Evolutionary conservation across 2,329 filamentous ascomycete genomes (phyloP).

Genomic region (Grosmannia huntii): DNA sequence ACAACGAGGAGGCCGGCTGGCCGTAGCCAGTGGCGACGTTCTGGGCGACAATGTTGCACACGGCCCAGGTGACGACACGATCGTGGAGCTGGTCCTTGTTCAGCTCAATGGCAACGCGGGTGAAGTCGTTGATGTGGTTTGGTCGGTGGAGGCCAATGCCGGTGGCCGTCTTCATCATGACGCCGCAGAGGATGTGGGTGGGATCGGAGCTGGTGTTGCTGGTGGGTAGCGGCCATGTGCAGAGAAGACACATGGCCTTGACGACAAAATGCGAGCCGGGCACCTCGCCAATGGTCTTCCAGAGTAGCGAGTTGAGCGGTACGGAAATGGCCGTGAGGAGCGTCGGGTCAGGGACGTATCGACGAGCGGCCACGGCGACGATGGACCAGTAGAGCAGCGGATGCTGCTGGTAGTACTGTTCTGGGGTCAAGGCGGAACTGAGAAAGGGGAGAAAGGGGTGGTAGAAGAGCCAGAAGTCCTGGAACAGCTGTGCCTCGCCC

Average conservation of each 20-base stretch:
- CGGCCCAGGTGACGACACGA: slow-evolving; percentile 68
- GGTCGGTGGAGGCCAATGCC: slow-evolving; percentile 73
- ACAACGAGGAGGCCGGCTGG: slow-evolving; percentile 65
- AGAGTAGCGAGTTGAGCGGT: slow-evolving; percentile 57
- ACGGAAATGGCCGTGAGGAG: slow-evolving; percentile 57
- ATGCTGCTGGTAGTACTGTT: slow-evolving; percentile 65
- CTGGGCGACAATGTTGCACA: slow-evolving; percentile 75
- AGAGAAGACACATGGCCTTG: slow-evolving; percentile 67
- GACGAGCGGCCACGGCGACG: slow-evolving; percentile 59
- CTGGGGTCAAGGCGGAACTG: slow-evolving; percentile 51
- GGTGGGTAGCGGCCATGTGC: slow-evolving; percentile 73
- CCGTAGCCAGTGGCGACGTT: slow-evolving; percentile 74
- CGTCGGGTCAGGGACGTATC: slow-evolving; percentile 49
- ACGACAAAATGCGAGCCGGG: slow-evolving; percentile 70
- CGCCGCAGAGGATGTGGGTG: slow-evolving; percentile 67
- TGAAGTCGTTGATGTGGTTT: slow-evolving; percentile 74
- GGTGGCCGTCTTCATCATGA: slow-evolving; percentile 80
- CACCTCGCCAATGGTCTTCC: slow-evolving; percentile 64
- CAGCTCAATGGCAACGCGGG: slow-evolving; percentile 58
- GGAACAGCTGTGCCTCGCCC: slow-evolving; percentile 51
- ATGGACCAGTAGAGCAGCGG: slow-evolving; percentile 79
- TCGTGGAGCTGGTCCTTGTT: slow-evolving; percentile 71
- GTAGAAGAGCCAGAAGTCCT: slow-evolving; percentile 63
- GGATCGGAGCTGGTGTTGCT: slow-evolving; percentile 69
- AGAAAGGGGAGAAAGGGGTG: slow-evolving; percentile 70